These are phyloP conservation scores for Prillingera fragicola DNA, from an alignment of 1,284 basidiomycete genomes.

Conservation along the genomic window DNA sequence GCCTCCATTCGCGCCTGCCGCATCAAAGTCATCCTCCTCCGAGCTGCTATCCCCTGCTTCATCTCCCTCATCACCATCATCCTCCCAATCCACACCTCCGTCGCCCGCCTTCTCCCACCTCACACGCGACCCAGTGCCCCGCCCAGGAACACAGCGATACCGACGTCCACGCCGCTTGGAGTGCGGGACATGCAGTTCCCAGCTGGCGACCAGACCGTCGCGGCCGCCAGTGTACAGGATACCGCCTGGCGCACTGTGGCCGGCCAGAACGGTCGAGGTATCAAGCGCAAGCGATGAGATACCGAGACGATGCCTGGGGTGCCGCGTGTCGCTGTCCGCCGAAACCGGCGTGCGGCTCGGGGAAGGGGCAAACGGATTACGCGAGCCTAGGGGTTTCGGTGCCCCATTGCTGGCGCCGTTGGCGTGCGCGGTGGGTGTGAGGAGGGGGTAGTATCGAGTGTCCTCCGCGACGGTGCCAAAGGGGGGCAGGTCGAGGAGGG, in stretches of 20 bases:
- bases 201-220: conserved; percentile 84
- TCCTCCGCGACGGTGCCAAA: conserved; percentile 53
- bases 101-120: conserved; percentile 43
- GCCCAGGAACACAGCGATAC: conserved; percentile 33
- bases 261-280: conserved; percentile 66
- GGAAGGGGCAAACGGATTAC: conserved; percentile 30
- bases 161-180: conserved; percentile 47
- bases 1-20: background rate
- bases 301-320: conserved; percentile 80
- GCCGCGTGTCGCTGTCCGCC: conserved; percentile 39
- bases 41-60: conserved; percentile 4
- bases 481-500: conserved; percentile 65
- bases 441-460: conserved; percentile 57
- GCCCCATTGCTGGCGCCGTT: conserved; percentile 16
- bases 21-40: background rate
- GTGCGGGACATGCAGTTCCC: conserved; percentile 78
- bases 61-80: conserved; percentile 57
- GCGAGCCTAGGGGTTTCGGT: conserved; percentile 12
- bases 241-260: conserved; percentile 65
- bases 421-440: conserved; percentile 50
- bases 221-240: conserved; percentile 90
- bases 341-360: conserved; percentile 8
- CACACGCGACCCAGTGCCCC: conserved; percentile 22
- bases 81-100: conserved; percentile 57
- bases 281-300: conserved; percentile 82